Conservation (phyloP, 768 basidiomycete species). For the Chalciporus piperatus region DNA sequence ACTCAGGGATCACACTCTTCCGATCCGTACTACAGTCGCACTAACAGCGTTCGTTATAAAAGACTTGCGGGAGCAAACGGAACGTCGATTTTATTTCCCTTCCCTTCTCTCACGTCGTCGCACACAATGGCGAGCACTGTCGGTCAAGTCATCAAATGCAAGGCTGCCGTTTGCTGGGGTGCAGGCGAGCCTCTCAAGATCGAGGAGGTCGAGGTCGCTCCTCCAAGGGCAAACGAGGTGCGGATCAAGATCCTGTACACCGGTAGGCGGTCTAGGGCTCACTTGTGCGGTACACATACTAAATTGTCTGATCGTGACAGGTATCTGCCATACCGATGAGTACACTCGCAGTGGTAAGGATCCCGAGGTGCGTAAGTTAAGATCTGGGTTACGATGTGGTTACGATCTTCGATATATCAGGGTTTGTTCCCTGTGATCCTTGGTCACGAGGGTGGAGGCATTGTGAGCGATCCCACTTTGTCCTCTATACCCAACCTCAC, state of each 20-base stretch:
- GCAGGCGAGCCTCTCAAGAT: slow-evolving; percentile 82
- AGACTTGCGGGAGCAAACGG: slow-evolving; percentile 1
- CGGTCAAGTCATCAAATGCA: slow-evolving; percentile 80
- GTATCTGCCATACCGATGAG: slow-evolving; percentile 97
- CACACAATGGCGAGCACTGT: slow-evolving; percentile 64
- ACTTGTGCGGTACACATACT: slow-evolving; percentile 3
- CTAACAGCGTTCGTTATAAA: neutral
- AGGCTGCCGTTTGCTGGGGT: slow-evolving; percentile 94
- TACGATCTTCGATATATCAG: slow-evolving; percentile 35
- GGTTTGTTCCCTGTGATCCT: slow-evolving; percentile 91
- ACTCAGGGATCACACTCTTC: slow-evolving; percentile 7
- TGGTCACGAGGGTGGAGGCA: slow-evolving; percentile 91
- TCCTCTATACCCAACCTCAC: slow-evolving; percentile 2
- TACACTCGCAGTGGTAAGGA: slow-evolving; percentile 96
- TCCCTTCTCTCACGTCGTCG: slow-evolving; percentile 18
- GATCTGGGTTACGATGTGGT: neutral
- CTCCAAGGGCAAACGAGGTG: slow-evolving; percentile 88
- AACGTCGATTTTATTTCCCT: slow-evolving; percentile 7
- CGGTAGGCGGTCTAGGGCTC: slow-evolving; percentile 43
- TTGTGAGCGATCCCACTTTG: slow-evolving; percentile 49
- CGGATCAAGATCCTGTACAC: slow-evolving; percentile 91
- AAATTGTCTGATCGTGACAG: slow-evolving; percentile 33
- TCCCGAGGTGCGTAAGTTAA: slow-evolving; percentile 63
- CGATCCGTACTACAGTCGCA: neutral
- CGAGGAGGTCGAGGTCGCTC: slow-evolving; percentile 92